Base-by-base conservation (phyloP, 139 green algal genomes). In the Asterochloris sp. region DNA sequence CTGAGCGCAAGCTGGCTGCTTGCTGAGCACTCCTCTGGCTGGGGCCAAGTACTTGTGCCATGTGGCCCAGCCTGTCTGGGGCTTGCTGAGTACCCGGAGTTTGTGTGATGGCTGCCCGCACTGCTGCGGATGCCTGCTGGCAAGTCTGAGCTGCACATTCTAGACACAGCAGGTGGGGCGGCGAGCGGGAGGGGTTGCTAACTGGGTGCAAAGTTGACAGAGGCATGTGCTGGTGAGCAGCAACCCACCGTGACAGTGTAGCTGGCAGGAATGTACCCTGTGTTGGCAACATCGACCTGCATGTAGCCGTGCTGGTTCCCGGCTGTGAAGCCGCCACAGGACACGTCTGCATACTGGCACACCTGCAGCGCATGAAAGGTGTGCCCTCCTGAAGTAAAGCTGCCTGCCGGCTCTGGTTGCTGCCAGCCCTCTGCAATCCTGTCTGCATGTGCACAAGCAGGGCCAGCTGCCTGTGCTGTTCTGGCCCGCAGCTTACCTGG, bases 291-390 rank as follows among this genome's bases (percentile, higher is more conserved):
- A 67, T 86, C 81, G 63, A 87, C 89, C 13, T 80, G 61, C 0
- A 96, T 82, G 86, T 93, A 96, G 2, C 94, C 94, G 1, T 80
- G 79, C 16, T 85, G 83, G 0, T 87, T 83, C 23, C 91, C 80
- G 0, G 94, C 89, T 78, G 94, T 82, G 83, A 97, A 97, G 6
- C 86, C 84, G 21, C 93, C 94, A 84, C 93, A 97, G 61, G 24
- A 69, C 13, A 38, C 82, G 74, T 85, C 79, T 47, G 74, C 82
- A 66, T 90, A 93, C 66, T 81, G 83, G 78, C 91, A 95, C n/a
- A 95, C 87, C 73, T 87, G 79, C 29, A 54, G 64, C 63, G 38
- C 38, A 54, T 54, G 6, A 54, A 54, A 2, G 38, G 4, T 54
- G 38, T 54, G 38, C 38, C 38, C 6, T 54, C 38, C 38, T 54